Base-by-base conservation (phyloP, 495 filamentous ascomycete genomes). In the Thozetella sp. region DNA sequence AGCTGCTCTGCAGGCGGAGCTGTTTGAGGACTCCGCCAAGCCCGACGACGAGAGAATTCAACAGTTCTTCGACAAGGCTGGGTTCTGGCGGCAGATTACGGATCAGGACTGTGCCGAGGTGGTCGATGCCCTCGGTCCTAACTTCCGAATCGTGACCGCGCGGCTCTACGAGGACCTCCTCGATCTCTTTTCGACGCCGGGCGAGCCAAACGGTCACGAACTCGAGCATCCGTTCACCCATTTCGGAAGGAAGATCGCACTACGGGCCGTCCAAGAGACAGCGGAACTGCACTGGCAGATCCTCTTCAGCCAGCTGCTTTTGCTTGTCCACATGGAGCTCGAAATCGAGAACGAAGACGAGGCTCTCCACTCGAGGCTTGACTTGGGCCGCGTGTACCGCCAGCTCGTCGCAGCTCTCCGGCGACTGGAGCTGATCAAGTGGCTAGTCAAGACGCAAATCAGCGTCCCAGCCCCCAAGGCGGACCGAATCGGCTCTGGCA, bases 311-410 rank as follows among this genome's bases (percentile, higher is more conserved):
- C 83, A 97, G n/a, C 69, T 97, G 1, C 78, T 93, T n/a, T 76
- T 97, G 3, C 80, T 95, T 12, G 80, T 93, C 19, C 90, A 97
- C 62, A 85, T 97, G 70, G 89, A 91, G 66, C 84, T 85, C 46
- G 93, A 94, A 62, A 81, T 88, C 27, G 85, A 93, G 52, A 82
- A 83, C 63, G 83, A 85, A 25, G 86, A 89, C 25, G 81, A 85
- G 15, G 83, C 86, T 1, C 80, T 85, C 23, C 73, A 83, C 59
- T 63, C 76, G n/a, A 74, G 77, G 15, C 89, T 94, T 58, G 85
- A 93, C 61, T 81, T 89, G 22, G 81, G 85, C 20, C 73, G 80
- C 3, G 72, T 97, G 0, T 98, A 89, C 67, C 75, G 78, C 25
- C 83, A 84, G 11, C 69, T 97, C 11, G 71, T 96, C 3, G 73